phyloP scores from a whole-genome alignment of 768 basidiomycete genomes.

The Tulasnella sp. region DNA sequence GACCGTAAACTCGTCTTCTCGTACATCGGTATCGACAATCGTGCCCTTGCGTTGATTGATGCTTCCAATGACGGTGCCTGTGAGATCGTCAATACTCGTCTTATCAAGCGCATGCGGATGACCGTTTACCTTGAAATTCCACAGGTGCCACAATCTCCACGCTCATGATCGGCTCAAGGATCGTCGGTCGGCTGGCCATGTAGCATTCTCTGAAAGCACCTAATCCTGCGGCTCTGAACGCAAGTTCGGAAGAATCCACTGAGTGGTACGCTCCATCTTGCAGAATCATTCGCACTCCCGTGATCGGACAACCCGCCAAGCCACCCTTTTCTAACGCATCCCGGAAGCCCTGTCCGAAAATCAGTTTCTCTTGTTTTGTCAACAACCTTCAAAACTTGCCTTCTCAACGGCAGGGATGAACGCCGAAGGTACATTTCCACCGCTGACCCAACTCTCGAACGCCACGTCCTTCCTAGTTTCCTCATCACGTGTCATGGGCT shows the following conservation, averaged over 20 bases:
- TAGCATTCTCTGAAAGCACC: constrained; percentile 90
- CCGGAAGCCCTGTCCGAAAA: constrained; percentile 61
- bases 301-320: constrained; percentile 76
- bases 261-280: constrained; percentile 87
- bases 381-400: constrained; percentile 33
- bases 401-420: constrained; percentile 94
- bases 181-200: constrained; percentile 57
- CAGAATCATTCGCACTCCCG: constrained; percentile 73
- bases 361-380: background rate
- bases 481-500: constrained; percentile 66
- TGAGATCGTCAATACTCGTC: background rate
- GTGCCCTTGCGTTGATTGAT: constrained; percentile 86
- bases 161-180: constrained; percentile 97
- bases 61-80: constrained; percentile 83
- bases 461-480: constrained; percentile 72
- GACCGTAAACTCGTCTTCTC: constrained; percentile 92
- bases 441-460: constrained; percentile 83
- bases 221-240: constrained; percentile 82
- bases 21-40: constrained; percentile 89
- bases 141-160: constrained; percentile 93
- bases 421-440: constrained; percentile 79
- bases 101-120: background rate
- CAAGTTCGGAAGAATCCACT: constrained; percentile 93
- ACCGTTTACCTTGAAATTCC: constrained; percentile 63
- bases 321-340: constrained; percentile 88